Evolutionary conservation across 208 protist genomes (phyloP).

Genomic region (Leishmania arabica): DNA sequence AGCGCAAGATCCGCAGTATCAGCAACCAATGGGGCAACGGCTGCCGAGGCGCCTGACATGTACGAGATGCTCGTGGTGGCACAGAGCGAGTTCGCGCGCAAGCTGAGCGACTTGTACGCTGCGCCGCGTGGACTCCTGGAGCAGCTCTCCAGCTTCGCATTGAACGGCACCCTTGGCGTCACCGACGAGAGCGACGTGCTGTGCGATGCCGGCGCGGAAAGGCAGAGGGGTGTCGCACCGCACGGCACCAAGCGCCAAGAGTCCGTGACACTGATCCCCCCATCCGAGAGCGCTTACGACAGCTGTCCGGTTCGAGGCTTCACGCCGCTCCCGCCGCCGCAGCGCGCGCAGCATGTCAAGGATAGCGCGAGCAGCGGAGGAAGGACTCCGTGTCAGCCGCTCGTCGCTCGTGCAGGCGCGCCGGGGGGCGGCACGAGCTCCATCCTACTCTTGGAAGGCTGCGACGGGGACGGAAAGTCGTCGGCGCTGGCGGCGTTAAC

Average conservation of each 20-base stretch:
- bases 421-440: slow-evolving; percentile 11
- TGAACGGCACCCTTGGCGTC: slow-evolving; percentile 17
- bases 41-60: slow-evolving; percentile 3
- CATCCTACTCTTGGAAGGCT: slow-evolving; percentile 65
- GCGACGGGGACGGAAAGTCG: slow-evolving; percentile 79
- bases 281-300: neutral
- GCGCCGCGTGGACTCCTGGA: slow-evolving; percentile 59
- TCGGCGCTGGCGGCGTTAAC: slow-evolving; percentile 56
- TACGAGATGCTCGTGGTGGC: slow-evolving; percentile 20
- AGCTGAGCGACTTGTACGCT: slow-evolving; percentile 63
- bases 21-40: neutral
- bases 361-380: neutral
- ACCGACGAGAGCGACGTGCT: neutral
- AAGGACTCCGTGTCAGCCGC: neutral
- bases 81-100: slow-evolving; percentile 36
- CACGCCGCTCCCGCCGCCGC: neutral
- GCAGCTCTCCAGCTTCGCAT: slow-evolving; percentile 57
- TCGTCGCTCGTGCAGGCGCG: neutral
- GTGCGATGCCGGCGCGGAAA: neutral
- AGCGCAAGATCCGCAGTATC: neutral
- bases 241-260: neutral
- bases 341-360: neutral
- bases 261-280: neutral
- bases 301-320: neutral
- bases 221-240: neutral